Evolutionary conservation across 192 early-diverging fungal species (phyloP).

Genomic region (Coemansia sp.): DNA sequence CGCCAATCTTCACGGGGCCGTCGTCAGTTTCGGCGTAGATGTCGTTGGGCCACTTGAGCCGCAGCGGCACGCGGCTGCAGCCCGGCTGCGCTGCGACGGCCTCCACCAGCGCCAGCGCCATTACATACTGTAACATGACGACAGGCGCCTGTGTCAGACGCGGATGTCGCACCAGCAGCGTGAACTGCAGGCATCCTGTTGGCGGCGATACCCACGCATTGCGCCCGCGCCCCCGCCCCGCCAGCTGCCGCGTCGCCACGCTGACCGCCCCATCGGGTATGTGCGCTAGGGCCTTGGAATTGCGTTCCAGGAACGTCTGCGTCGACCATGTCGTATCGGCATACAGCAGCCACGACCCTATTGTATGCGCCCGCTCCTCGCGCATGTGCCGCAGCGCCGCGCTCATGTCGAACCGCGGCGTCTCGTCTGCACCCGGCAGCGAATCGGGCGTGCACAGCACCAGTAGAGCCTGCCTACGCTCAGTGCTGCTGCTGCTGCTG

Average conservation of each 20-base stretch:
- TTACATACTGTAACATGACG: slow-evolving; percentile 93
- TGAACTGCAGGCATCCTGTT: slow-evolving; percentile 85
- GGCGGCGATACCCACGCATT: slow-evolving; percentile 96
- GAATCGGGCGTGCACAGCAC: slow-evolving; percentile 38
- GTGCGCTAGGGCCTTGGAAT: slow-evolving; percentile 57
- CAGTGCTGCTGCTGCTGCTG: not conserved
- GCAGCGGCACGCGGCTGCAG: slow-evolving; percentile 74
- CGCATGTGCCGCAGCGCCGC: slow-evolving; percentile 51
- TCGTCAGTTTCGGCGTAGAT: slow-evolving; percentile 65
- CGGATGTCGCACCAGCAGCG: slow-evolving; percentile 70
- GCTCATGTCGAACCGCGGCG: slow-evolving; percentile 56
- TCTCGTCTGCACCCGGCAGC: slow-evolving; percentile 42
- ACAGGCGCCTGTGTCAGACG: slow-evolving; percentile 55
- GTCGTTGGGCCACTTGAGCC: slow-evolving; percentile 98
- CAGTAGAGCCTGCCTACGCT: slow-evolving; percentile 41
- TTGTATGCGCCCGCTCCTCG: slow-evolving; percentile 42
- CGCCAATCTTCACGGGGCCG: slow-evolving; percentile 27
- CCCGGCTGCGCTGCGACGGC: slow-evolving; percentile 61
- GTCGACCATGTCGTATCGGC: slow-evolving; percentile 75
- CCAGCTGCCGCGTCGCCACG: slow-evolving; percentile 72
- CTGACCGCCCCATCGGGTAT: slow-evolving; percentile 77
- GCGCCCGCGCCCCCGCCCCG: slow-evolving; percentile 85
- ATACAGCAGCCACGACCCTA: slow-evolving; percentile 75
- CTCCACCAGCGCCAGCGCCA: slow-evolving; percentile 77
- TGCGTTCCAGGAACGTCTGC: slow-evolving; percentile 92